phyloP scores from a whole-genome alignment of 2,329 filamentous ascomycete genomes.

The Zasmidium angulare region DNA sequence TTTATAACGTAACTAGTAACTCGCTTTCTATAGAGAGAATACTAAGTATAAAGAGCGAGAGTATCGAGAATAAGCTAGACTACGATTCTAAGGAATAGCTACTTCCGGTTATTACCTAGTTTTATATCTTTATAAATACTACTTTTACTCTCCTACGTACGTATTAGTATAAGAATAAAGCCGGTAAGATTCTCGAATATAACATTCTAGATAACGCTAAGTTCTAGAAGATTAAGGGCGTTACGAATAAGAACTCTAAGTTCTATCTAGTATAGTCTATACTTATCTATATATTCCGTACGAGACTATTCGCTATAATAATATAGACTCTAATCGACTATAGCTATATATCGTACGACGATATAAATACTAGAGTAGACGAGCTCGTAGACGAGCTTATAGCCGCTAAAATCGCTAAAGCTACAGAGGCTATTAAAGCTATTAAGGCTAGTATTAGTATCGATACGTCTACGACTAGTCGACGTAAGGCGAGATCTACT shows the following conservation, averaged over 20 bases:
- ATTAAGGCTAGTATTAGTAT: not conserved
- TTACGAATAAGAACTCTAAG: slow-evolving; percentile 4
- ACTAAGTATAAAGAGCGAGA: not conserved
- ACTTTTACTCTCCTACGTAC: not conserved
- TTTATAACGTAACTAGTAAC: not conserved
- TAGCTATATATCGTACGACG: not conserved
- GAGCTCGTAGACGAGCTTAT: not conserved
- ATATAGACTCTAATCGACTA: not conserved
- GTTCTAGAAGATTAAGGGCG: not conserved
- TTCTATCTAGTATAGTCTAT: not conserved
- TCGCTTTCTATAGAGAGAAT: not conserved
- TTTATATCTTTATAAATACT: slow-evolving; percentile 1
- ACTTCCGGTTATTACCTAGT: not conserved
- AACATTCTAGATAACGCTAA: not conserved
- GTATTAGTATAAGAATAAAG: not conserved
- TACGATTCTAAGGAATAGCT: not conserved
- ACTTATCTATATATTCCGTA: not conserved
- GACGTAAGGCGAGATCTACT: not conserved
- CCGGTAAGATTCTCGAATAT: not conserved
- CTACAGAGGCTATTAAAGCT: not conserved
- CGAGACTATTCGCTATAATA: not conserved
- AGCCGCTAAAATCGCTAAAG: not conserved
- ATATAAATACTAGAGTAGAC: not conserved
- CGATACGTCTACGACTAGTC: not conserved
- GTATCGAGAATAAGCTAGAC: not conserved